A percentile compares a stretch with the other conserved stretches of the same genome.
These are phyloP conservation scores for Alternaria incomplexa DNA, from an alignment of 2,329 filamentous ascomycete species.

Conservation along the genomic window DNA sequence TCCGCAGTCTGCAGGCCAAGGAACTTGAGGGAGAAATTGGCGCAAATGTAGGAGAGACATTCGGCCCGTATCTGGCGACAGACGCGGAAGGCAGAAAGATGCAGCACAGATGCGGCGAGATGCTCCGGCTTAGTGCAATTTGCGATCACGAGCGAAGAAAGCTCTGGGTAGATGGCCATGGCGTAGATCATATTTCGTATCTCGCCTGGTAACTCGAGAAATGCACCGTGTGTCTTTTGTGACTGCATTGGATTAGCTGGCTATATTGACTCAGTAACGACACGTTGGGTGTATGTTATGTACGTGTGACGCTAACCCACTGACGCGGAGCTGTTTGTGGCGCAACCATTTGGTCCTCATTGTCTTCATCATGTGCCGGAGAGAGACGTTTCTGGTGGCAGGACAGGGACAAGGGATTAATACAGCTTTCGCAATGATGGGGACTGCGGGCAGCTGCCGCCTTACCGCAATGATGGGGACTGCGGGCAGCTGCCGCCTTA, in stretches of 20 bases:
- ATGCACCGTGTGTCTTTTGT: not conserved
- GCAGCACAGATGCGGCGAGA: conserved; percentile 14
- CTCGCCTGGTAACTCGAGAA: conserved; percentile 31
- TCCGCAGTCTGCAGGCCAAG: conserved; percentile 5
- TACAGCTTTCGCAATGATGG: not conserved
- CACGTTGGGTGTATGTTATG: not conserved
- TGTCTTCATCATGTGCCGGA: not conserved
- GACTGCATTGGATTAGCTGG: conserved; percentile 1
- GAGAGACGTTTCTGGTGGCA: not conserved
- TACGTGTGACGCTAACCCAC: not conserved
- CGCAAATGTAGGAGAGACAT: conserved; percentile 24
- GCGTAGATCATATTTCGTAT: conserved; percentile 31
- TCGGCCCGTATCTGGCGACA: conserved; percentile 29
- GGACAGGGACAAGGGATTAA: not conserved
- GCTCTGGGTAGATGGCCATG: conserved; percentile 14
- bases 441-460: no score
- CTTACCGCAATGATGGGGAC: not conserved
- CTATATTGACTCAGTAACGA: not conserved
- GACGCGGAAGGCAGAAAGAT: conserved; percentile 24
- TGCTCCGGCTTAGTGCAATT: conserved; percentile 6
- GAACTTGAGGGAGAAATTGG: conserved; percentile 18
- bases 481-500: not conserved
- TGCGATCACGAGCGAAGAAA: conserved; percentile 3
- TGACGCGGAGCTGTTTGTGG: not conserved
- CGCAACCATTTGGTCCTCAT: not conserved